These are phyloP conservation scores for Heritiera littoralis DNA, from an alignment of 345 rosid genomes.

Conservation along the genomic window DNA sequence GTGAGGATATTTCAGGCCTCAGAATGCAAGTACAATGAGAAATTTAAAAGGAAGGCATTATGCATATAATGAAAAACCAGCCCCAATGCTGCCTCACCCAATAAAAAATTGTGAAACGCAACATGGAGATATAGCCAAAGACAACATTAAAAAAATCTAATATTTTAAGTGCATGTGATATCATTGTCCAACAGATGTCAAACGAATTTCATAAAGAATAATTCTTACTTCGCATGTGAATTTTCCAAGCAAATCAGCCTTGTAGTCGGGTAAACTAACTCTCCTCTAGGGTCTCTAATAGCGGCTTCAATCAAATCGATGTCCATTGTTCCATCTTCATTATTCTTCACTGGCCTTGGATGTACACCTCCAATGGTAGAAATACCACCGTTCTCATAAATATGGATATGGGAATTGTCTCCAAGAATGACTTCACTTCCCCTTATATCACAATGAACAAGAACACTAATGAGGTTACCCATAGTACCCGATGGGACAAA, in stretches of 20 bases:
- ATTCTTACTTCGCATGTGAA: conserved; percentile 82
- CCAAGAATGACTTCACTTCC: conserved; percentile 98
- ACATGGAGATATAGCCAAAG: neutral
- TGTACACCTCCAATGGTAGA: conserved; percentile 91
- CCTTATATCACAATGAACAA: conserved; percentile 80
- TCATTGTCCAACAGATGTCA: conserved; percentile 8
- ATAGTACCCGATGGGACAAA: conserved; percentile 95
- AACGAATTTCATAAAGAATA: neutral
- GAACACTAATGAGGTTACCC: conserved; percentile 92
- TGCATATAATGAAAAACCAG: neutral
- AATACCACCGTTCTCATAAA: conserved; percentile 86
- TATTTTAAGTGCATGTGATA: neutral
- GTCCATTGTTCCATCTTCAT: conserved; percentile 82
- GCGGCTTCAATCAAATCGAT: conserved; percentile 71
- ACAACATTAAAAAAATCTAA: neutral
- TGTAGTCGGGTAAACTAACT: conserved; percentile 75
- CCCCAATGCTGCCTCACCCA: neutral
- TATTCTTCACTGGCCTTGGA: conserved; percentile 75
- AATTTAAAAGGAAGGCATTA: neutral
- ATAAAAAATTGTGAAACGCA: neutral
- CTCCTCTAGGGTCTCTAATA: conserved; percentile 68
- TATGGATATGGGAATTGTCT: conserved; percentile 73
- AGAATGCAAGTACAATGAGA: neutral
- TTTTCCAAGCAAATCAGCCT: conserved; percentile 93
- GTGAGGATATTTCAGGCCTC: neutral